Evolutionary conservation across 805 yeast species (phyloP).

Genomic region (Starmerella floris): DNA sequence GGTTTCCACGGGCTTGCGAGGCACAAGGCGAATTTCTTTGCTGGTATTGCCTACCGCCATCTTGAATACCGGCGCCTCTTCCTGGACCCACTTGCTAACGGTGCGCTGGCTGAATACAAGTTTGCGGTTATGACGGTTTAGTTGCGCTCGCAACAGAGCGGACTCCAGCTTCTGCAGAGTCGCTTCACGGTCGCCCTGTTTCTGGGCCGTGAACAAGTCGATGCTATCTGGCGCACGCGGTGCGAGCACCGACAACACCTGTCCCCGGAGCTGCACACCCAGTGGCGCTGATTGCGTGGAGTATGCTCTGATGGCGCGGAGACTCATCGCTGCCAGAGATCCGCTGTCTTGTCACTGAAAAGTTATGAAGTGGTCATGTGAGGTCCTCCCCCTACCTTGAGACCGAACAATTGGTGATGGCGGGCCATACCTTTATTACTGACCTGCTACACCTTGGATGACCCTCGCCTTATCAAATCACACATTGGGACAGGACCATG

Average conservation of each 20-base stretch:
- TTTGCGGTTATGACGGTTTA: constrained; percentile 14
- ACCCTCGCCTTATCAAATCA: no score
- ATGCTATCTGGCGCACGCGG: constrained; percentile 4
- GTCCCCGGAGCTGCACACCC: constrained; percentile 3
- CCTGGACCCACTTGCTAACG: constrained; percentile 7
- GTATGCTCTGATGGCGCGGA: constrained; percentile 2
- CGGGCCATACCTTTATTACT: no score
- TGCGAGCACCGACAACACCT: constrained; percentile 2
- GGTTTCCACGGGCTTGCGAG: constrained; percentile 21
- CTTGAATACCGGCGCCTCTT: background rate
- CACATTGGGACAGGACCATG: no score
- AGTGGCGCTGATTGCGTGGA: background rate
- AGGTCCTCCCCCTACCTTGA: background rate
- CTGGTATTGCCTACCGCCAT: constrained; percentile 5
- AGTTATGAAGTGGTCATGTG: no score
- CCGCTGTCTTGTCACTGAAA: no score
- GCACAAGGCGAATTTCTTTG: constrained; percentile 7
- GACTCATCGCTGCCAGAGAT: no score
- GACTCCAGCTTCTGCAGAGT: constrained; percentile 13
- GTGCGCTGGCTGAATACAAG: constrained; percentile 22
- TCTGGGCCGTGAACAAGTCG: constrained; percentile 9
- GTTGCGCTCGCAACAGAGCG: constrained; percentile 16
- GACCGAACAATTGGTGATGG: no score
- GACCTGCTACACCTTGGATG: no score
- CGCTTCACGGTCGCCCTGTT: constrained; percentile 8